A percentile compares a stretch with the other conserved stretches of the same genome.
phyloP scores from a whole-genome alignment of 2,329 filamentous ascomycete genomes.

The Lachnellula cervina region DNA sequence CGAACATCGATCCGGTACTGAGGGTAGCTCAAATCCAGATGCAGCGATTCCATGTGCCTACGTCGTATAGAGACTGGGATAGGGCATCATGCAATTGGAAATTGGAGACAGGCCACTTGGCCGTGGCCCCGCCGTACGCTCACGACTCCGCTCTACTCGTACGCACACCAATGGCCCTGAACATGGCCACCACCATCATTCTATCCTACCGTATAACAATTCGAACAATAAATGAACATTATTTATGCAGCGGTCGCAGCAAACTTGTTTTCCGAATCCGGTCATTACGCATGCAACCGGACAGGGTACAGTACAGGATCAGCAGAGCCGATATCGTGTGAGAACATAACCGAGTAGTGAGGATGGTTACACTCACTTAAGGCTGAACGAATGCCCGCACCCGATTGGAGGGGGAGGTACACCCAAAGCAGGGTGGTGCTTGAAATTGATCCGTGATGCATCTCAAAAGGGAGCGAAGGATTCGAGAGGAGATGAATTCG shows the following conservation, averaged over 20 bases:
- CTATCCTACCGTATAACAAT: no score
- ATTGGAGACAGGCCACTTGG: neutral
- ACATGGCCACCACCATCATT: no score
- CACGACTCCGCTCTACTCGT: neutral
- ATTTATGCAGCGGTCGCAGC: neutral
- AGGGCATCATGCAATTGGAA: neutral
- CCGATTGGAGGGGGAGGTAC: neutral
- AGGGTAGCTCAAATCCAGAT: neutral
- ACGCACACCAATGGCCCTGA: neutral
- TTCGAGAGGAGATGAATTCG: neutral
- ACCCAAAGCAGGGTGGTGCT: neutral
- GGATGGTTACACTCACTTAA: neutral
- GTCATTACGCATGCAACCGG: neutral
- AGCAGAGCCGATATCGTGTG: neutral
- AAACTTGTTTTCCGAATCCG: neutral
- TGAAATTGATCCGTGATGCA: neutral
- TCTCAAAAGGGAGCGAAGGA: neutral
- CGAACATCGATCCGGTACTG: neutral
- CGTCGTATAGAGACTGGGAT: neutral
- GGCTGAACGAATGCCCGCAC: neutral
- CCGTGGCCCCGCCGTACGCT: neutral
- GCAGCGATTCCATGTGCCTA: neutral
- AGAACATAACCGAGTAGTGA: neutral
- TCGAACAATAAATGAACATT: no score
- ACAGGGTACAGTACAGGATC: neutral